These are phyloP conservation scores for Aegilops bicornis DNA, from an alignment of 176 grass and related monocot genomes.

Conservation along the genomic window DNA sequence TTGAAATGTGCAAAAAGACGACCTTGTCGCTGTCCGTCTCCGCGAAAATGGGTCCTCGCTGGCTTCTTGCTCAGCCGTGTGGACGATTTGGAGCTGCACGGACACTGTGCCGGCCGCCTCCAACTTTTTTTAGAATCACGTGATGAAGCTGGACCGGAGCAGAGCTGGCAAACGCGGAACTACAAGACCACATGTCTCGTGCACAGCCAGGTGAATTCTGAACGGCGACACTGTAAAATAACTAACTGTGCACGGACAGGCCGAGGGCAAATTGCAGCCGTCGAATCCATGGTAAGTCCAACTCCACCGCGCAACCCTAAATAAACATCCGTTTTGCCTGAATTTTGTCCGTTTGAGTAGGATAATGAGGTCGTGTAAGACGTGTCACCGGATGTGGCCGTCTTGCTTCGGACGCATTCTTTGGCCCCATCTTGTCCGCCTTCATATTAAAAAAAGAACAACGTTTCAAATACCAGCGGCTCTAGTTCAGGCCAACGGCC, in stretches of 20 bases:
- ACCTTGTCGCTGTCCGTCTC: neutral
- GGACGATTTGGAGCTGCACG: neutral
- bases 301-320: no score
- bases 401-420: no score
- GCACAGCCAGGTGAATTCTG: neutral
- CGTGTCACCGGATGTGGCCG: no score
- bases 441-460: no score
- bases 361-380: no score
- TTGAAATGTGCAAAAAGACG: constrained; percentile 1
- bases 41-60: constrained; percentile 4
- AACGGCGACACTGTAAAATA: neutral
- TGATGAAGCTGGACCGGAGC: neutral
- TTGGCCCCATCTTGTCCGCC: no score
- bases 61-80: constrained; percentile 3
- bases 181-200: neutral
- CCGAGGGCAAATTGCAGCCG: neutral
- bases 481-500: no score
- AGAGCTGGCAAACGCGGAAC: neutral
- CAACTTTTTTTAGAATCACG: constrained; percentile 8
- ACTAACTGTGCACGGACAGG: neutral
- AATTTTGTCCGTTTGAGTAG: no score
- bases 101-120: neutral
- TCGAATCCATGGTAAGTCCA: no score
- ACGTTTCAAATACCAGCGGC: no score
- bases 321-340: no score